Conservation (phyloP, 345 rosid genomes). For the Linum tenue region DNA sequence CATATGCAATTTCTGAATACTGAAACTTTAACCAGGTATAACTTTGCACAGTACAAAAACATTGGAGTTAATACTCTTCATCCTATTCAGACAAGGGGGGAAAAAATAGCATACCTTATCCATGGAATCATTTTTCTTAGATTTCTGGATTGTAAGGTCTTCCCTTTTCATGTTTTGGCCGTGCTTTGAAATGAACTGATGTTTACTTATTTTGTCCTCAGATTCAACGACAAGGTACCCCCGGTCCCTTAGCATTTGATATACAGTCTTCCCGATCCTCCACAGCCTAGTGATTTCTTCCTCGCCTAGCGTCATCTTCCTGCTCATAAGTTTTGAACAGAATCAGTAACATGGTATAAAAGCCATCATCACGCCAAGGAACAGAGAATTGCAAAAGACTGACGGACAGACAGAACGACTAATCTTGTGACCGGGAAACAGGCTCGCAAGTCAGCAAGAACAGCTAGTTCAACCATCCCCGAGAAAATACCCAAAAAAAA, state of each 20-base stretch:
- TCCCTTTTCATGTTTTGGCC: conserved; percentile 84
- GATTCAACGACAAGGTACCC: conserved; percentile 60
- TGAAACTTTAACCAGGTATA: not conserved
- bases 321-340: not conserved
- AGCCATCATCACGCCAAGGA: too few species aligned
- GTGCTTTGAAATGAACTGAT: conserved; percentile 46
- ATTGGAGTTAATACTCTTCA: not conserved
- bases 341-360: too few species aligned
- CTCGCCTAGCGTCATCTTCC: conserved; percentile 49
- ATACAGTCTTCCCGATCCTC: conserved; percentile 58
- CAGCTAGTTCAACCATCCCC: too few species aligned
- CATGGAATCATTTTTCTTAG: conserved; percentile 40
- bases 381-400: too few species aligned
- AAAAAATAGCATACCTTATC: conserved; percentile 44
- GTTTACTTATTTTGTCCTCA: conserved; percentile 43
- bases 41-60: not conserved
- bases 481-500: too few species aligned
- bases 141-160: conserved; percentile 61
- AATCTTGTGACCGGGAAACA: too few species aligned
- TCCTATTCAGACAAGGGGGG: not conserved
- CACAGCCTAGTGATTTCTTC: conserved; percentile 56
- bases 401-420: too few species aligned
- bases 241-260: conserved; percentile 76
- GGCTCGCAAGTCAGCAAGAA: too few species aligned
- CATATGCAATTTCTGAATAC: not conserved